phyloP scores from a whole-genome alignment of 129 eudicot genomes.

The Pittosporum tobira region DNA sequence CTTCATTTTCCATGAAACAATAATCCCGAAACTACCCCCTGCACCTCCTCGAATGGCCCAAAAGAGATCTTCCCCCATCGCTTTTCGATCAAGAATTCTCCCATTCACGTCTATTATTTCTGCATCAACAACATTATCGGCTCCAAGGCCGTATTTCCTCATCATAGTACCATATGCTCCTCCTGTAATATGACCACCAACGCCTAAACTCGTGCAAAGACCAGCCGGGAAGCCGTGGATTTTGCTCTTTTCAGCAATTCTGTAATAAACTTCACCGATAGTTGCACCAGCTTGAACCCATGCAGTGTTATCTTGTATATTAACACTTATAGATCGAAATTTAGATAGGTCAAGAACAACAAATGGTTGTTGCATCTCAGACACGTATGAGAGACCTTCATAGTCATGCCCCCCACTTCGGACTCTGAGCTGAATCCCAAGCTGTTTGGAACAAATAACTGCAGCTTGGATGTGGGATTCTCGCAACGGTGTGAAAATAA shows the following conservation, averaged over 20 bases:
- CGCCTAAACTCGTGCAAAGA: slow-evolving; percentile 51
- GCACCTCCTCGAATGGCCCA: too few species aligned
- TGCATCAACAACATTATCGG: slow-evolving; percentile 60
- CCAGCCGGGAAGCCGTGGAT: slow-evolving; percentile 54
- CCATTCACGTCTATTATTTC: slow-evolving; percentile 46
- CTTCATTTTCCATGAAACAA: slow-evolving; percentile 55
- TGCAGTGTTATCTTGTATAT: too few species aligned
- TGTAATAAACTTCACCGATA: slow-evolving; percentile 39
- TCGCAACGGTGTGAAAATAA: slow-evolving; percentile 39
- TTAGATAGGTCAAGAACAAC: slow-evolving; percentile 48
- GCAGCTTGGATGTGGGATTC: too few species aligned
- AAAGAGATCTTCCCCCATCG: too few species aligned
- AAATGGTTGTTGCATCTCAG: slow-evolving; percentile 34
- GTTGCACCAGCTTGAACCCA: too few species aligned
- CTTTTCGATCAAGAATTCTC: slow-evolving; percentile 33
- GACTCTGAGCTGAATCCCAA: too few species aligned
- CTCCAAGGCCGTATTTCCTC: too few species aligned
- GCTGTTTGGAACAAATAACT: too few species aligned
- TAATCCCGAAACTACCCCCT: too few species aligned
- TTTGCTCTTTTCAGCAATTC: slow-evolving; percentile 53
- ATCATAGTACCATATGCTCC: slow-evolving; percentile 69
- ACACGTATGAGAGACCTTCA: slow-evolving; percentile 37
- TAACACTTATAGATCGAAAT: too few species aligned
- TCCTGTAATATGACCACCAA: slow-evolving; percentile 66
- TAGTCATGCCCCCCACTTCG: too few species aligned